phyloP scores from a whole-genome alignment of 73 alveolate genomes.

The Halteria grandinella region DNA sequence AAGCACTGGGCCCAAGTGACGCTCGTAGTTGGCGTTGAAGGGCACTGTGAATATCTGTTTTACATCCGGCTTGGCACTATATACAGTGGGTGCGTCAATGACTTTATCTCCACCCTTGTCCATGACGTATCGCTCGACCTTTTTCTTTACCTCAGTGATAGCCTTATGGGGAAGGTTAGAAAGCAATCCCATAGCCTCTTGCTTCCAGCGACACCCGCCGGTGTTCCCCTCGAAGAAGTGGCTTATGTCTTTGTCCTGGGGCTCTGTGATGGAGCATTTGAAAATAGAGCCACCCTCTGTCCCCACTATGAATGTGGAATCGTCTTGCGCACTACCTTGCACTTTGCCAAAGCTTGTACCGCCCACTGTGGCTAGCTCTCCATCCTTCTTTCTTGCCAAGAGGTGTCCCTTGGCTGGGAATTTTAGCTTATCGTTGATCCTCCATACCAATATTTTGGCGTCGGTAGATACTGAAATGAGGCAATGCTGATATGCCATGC shows the following conservation, averaged over 20 bases:
- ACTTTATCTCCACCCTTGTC: conserved; percentile 78
- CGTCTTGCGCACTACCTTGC: conserved; percentile 61
- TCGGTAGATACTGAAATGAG: conserved; percentile 70
- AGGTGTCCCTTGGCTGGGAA: conserved; percentile 78
- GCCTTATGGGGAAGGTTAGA: conserved; percentile 65
- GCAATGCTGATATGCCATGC: conserved; percentile 3
- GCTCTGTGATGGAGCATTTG: conserved; percentile 53
- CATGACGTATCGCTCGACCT: conserved; percentile 75
- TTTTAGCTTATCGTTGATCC: conserved; percentile 40
- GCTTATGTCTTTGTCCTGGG: conserved; percentile 19
- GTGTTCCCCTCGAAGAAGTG: conserved; percentile 52
- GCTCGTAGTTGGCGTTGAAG: conserved; percentile 71
- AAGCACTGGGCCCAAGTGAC: conserved; percentile 76
- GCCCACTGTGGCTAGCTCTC: conserved; percentile 76
- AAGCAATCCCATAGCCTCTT: conserved; percentile 68
- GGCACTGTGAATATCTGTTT: conserved; percentile 73
- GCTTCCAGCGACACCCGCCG: conserved; percentile 69
- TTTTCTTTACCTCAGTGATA: conserved; percentile 68
- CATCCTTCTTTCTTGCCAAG: conserved; percentile 69
- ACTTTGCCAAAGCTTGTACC: conserved; percentile 66
- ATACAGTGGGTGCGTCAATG: conserved; percentile 65
- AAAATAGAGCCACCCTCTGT: conserved; percentile 84
- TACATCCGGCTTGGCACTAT: conserved; percentile 78
- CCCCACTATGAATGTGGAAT: conserved; percentile 75
- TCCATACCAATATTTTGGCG: conserved; percentile 82